Conservation (phyloP, 441 rosid species). For the Brassica hybrid region DNA sequence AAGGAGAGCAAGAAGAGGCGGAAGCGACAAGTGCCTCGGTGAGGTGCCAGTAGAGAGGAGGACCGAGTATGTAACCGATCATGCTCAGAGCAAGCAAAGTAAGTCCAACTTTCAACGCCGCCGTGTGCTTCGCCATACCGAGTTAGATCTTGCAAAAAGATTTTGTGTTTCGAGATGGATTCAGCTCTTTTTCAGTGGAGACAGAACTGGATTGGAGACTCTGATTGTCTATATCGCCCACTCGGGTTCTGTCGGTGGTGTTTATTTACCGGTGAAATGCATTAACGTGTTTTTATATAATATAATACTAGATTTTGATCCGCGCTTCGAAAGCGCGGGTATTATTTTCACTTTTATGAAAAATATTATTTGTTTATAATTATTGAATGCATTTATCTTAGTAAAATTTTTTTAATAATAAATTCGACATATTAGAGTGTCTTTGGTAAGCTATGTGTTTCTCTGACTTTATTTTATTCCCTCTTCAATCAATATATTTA, state of each 20-base stretch:
- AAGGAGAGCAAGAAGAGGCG: constrained; percentile 61
- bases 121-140: constrained; percentile 59
- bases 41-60: constrained; percentile 94
- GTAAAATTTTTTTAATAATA: too few relatives aligned
- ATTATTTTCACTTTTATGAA: too few relatives aligned
- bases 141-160: too few relatives aligned
- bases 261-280: neutral
- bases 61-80: constrained; percentile 81
- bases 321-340: too few relatives aligned
- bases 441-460: too few relatives aligned
- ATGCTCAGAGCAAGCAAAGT: constrained; percentile 61
- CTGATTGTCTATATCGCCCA: neutral
- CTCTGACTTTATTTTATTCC: too few relatives aligned
- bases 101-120: constrained; percentile 60
- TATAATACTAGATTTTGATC: too few relatives aligned
- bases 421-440: too few relatives aligned
- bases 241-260: neutral
- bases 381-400: too few relatives aligned
- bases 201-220: neutral
- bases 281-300: neutral
- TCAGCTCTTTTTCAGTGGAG: neutral
- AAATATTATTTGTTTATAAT: too few relatives aligned
- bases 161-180: neutral
- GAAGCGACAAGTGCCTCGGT: constrained; percentile 65
- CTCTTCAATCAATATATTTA: too few relatives aligned